phyloP scores from a whole-genome alignment of 164 flowering plant genomes.

The Nymphaea colorata region DNA sequence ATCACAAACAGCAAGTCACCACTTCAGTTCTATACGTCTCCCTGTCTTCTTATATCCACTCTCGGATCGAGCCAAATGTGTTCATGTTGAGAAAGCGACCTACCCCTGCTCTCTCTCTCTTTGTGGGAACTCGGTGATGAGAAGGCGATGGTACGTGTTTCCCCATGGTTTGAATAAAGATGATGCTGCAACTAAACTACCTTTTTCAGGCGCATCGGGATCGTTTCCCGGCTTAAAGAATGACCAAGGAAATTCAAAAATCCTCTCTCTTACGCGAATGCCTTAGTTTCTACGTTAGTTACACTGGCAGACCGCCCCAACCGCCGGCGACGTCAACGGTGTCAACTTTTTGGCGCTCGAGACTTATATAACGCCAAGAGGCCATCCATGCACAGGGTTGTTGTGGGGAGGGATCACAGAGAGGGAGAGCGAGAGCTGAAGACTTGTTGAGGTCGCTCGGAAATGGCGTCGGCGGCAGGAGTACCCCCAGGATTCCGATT shows the following conservation, averaged over 20 bases:
- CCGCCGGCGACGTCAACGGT: slow-evolving; percentile 82
- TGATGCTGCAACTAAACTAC: background rate
- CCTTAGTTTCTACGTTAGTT: slow-evolving; percentile 60
- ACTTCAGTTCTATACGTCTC: too few relatives aligned
- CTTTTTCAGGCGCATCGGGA: background rate
- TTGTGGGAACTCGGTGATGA: background rate
- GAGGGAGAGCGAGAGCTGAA: background rate
- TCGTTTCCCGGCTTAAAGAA: background rate
- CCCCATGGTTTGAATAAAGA: background rate
- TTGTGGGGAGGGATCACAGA: background rate
- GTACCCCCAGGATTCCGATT: slow-evolving; percentile 95
- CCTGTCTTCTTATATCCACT: background rate
- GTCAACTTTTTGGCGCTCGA: slow-evolving; percentile 41
- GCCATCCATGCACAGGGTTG: slow-evolving; percentile 11
- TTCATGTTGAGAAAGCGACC: too few relatives aligned
- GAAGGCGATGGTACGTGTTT: background rate
- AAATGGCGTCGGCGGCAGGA: slow-evolving; percentile 56
- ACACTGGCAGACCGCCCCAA: slow-evolving; percentile 19
- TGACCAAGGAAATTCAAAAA: background rate
- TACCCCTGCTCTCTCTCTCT: background rate
- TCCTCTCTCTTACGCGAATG: slow-evolving; percentile 17
- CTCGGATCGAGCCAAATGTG: background rate
- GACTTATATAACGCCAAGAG: slow-evolving; percentile 14
- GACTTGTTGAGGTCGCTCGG: background rate
- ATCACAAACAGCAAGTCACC: too few relatives aligned